A percentile compares a stretch with the other conserved stretches of the same genome.
These are phyloP conservation scores for Lichtheimia ramosa DNA, from an alignment of 371 early-diverging fungal species.

Conservation along the genomic window DNA sequence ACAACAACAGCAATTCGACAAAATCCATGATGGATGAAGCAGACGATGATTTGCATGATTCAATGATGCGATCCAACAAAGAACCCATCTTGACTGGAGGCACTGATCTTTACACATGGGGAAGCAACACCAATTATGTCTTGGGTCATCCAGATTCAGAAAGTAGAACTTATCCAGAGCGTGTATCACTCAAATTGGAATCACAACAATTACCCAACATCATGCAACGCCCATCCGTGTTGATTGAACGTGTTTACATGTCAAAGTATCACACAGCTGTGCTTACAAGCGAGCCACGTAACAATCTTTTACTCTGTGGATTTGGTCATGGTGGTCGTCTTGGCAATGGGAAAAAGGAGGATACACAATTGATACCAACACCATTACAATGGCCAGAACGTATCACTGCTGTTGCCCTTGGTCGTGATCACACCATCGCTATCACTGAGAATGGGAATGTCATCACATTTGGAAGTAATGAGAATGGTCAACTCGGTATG, in stretches of 20 bases:
- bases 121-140: slow-evolving; percentile 69
- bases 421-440: slow-evolving; percentile 74
- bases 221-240: slow-evolving; percentile 30
- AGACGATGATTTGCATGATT: not conserved
- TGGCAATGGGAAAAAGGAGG: slow-evolving; percentile 62
- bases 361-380: slow-evolving; percentile 50
- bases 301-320: slow-evolving; percentile 63
- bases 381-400: slow-evolving; percentile 54
- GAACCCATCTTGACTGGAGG: slow-evolving; percentile 23
- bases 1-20: not conserved
- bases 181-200: slow-evolving; percentile 53
- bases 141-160: slow-evolving; percentile 71
- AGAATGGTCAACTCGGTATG: slow-evolving; percentile 65
- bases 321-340: slow-evolving; percentile 76
- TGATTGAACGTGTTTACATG: slow-evolving; percentile 48
- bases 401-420: slow-evolving; percentile 56
- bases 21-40: not conserved
- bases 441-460: slow-evolving; percentile 55
- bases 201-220: slow-evolving; percentile 22
- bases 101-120: slow-evolving; percentile 76
- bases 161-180: slow-evolving; percentile 64
- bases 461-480: slow-evolving; percentile 65
- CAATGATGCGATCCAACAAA: not conserved
- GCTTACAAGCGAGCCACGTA: slow-evolving; percentile 49
- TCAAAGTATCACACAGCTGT: slow-evolving; percentile 75